Base-by-base conservation (phyloP, 2,329 filamentous ascomycete genomes). In the Cercospora sp. region DNA sequence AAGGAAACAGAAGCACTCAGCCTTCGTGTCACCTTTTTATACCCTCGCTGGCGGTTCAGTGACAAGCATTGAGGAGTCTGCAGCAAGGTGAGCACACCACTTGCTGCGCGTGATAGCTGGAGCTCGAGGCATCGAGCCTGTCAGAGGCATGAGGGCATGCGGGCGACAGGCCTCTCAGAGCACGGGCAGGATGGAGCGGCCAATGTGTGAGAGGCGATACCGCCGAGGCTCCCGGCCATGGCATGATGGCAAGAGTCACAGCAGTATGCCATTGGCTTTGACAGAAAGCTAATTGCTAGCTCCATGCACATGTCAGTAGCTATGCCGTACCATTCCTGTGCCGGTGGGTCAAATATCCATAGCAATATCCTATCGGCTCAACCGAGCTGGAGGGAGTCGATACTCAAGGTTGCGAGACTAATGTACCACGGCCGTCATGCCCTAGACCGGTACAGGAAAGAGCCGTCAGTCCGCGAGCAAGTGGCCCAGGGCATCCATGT, bases 271-370 rank as follows among this genome's bases (percentile, higher is more conserved):
- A 77, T 77, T 77, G 76, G 75, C 70, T 67, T 75, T 70, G 63
- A 42, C 48, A 36, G 42, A 74, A 74, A 75, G 74, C 75, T 78
- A 78, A 71, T 64, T 39, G 68, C 69, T 77, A 78, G 75, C 74
- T 77, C 74, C 74, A 77, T 74, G 70, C 60, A 64, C 64, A 67
- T 71, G 66, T 68, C 68, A 70, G 64, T 63, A 69, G 63, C 60
- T 65, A 57, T 67, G 62, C 39, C 66, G 57, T 66, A 65, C 67
- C 69, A 58, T 64, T 65, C 69, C 74, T 68, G 71, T 45, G 63
- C 67, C 69, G 69, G 74, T 72, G 74, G 74, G 74, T 74, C 71
- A 67, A 48, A 31, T 23, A 39, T 28, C 51, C 57, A 62, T 55
- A 58, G 57, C 26, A 65, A 67, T 48, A 23, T 63, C 62, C 64